Evolutionary conservation across 495 filamentous ascomycete genomes (phyloP).

Genomic region (Aspergillus bridgeri): DNA sequence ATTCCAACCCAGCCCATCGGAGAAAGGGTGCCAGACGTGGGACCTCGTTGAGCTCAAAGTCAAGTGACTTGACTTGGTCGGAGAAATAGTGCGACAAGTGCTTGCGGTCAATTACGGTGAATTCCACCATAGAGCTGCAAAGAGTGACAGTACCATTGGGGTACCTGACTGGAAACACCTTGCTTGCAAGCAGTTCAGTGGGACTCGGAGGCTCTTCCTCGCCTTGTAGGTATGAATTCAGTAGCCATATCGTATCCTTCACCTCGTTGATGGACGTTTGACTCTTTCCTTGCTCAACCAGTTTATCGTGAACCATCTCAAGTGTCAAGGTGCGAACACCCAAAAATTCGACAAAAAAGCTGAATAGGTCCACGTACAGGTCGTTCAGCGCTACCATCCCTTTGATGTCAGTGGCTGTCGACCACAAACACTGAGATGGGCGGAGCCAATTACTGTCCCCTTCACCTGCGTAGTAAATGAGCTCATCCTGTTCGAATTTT

Average conservation of each 20-base stretch:
- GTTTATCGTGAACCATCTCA: slow-evolving; percentile 31
- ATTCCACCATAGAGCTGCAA: slow-evolving; percentile 18
- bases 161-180: slow-evolving; percentile 28
- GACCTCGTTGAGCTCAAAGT: slow-evolving; percentile 36
- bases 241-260: slow-evolving; percentile 32
- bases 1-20: slow-evolving; percentile 26
- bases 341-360: slow-evolving; percentile 34
- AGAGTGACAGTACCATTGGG: slow-evolving; percentile 15
- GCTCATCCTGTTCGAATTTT: slow-evolving; percentile 20
- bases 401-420: slow-evolving; percentile 30
- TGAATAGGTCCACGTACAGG: slow-evolving; percentile 30
- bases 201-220: slow-evolving; percentile 9
- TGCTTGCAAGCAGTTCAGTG: slow-evolving; percentile 9
- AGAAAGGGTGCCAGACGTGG: slow-evolving; percentile 31
- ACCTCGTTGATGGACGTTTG: slow-evolving; percentile 19
- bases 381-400: slow-evolving; percentile 31
- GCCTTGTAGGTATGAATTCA: slow-evolving; percentile 27
- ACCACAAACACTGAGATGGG: slow-evolving; percentile 38
- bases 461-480: slow-evolving; percentile 25
- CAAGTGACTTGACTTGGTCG: slow-evolving; percentile 28
- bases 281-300: slow-evolving; percentile 16
- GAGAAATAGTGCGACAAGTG: slow-evolving; percentile 25
- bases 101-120: slow-evolving; percentile 37
- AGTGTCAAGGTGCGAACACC: slow-evolving; percentile 29
- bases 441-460: slow-evolving; percentile 26